Evolutionary conservation across 768 basidiomycete species (phyloP).

Genomic region (Suillus ampliporus): DNA sequence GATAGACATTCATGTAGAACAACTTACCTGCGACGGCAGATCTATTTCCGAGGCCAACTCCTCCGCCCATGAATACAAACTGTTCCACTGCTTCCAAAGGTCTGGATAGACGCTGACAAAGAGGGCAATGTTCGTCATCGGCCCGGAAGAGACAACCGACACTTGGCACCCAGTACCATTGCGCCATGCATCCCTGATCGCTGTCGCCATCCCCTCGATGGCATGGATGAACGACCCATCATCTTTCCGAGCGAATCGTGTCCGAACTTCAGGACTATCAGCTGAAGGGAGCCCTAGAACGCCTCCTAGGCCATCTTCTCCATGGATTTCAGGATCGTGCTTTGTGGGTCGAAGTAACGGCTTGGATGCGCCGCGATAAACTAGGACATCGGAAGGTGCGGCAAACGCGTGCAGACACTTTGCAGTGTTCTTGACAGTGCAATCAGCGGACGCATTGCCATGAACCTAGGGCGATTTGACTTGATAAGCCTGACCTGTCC

Average conservation of each 20-base stretch:
- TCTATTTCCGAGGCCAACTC: constrained; percentile 81
- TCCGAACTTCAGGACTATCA: constrained; percentile 53
- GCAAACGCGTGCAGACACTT: constrained; percentile 79
- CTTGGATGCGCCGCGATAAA: constrained; percentile 71
- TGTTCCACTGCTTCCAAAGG: constrained; percentile 53
- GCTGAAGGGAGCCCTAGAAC: constrained; percentile 73
- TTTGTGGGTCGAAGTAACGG: constrained; percentile 68
- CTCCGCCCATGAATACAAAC: constrained; percentile 87
- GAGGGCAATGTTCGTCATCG: constrained; percentile 83
- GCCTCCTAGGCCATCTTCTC: constrained; percentile 81
- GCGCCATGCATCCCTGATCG: constrained; percentile 61
- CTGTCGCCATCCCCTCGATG: constrained; percentile 69
- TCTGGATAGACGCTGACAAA: constrained; percentile 66
- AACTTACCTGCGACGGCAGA: constrained; percentile 70
- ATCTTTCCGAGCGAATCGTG: constrained; percentile 50
- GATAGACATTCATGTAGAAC: neutral
- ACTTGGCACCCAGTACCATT: constrained; percentile 64
- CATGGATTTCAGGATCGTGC: constrained; percentile 82
- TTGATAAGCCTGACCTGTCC: neutral
- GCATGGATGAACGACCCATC: constrained; percentile 56
- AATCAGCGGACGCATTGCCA: constrained; percentile 72
- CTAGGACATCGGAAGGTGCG: constrained; percentile 58
- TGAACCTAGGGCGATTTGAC: constrained; percentile 60
- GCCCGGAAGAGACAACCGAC: constrained; percentile 76
- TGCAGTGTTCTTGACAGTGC: constrained; percentile 75